phyloP scores from a whole-genome alignment of 208 protist species.

The Balamuthia mandrillaris region DNA sequence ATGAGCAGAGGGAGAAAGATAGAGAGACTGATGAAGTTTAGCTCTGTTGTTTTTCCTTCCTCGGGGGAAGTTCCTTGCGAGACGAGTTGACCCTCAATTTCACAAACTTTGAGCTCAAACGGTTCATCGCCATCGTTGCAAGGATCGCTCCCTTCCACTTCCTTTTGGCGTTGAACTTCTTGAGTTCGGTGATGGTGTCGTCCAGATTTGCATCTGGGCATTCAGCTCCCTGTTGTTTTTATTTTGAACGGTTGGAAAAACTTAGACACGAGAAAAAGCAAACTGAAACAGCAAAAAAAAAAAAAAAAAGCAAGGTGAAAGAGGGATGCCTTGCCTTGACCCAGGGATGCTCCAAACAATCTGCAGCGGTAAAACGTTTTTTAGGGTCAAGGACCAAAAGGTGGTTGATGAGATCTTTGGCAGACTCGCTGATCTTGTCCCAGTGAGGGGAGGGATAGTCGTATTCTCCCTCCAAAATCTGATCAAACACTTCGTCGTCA shows the following conservation, averaged over 20 bases:
- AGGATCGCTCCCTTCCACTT: conserved; percentile 40
- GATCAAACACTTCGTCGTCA: conserved; percentile 56
- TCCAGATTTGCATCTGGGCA: not conserved
- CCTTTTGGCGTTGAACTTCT: conserved; percentile 43
- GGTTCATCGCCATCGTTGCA: conserved; percentile 15
- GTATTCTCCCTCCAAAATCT: conserved; percentile 53
- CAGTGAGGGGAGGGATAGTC: conserved; percentile 50
- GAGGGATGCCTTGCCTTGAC: not conserved
- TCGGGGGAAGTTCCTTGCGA: not conserved
- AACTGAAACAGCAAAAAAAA: not conserved
- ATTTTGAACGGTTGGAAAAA: too few species aligned
- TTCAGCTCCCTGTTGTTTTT: not conserved
- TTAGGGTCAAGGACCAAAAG: conserved; percentile 57
- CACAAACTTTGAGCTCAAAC: not conserved
- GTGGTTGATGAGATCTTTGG: conserved; percentile 61
- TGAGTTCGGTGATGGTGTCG: not conserved
- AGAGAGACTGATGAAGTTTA: too few species aligned
- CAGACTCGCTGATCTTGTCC: not conserved
- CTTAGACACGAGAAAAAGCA: not conserved
- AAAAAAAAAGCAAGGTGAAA: not conserved
- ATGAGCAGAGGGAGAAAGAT: too few species aligned
- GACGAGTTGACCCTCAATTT: not conserved
- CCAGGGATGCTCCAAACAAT: conserved; percentile 69
- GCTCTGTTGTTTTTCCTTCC: too few species aligned
- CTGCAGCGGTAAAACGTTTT: conserved; percentile 52